These are phyloP conservation scores for Fusarium circinatum DNA, from an alignment of 2,329 filamentous ascomycete genomes.

Conservation along the genomic window DNA sequence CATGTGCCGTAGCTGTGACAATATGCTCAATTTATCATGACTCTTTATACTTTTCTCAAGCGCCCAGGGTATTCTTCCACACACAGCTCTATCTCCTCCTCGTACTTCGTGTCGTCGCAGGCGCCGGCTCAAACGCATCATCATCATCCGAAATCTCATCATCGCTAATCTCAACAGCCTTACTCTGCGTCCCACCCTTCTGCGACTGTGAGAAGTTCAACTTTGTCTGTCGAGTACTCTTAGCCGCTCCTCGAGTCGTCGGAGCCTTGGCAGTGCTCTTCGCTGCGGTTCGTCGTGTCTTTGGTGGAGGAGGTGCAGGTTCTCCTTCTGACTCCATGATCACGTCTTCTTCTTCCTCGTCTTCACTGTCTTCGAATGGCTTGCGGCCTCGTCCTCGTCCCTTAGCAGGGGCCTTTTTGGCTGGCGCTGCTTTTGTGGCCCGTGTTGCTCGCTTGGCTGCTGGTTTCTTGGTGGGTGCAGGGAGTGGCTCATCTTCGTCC, in stretches of 20 bases:
- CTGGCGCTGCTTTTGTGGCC: conserved; percentile 55
- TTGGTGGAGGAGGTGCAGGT: conserved; percentile 50
- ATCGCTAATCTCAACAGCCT: conserved; percentile 69
- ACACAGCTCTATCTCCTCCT: conserved; percentile 42
- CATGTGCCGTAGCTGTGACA: not conserved
- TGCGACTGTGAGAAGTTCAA: conserved; percentile 50
- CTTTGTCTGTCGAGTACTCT: conserved; percentile 47
- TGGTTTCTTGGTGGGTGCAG: conserved; percentile 46
- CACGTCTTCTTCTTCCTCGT: conserved; percentile 59
- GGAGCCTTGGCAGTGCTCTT: conserved; percentile 27
- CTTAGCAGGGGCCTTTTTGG: conserved; percentile 57
- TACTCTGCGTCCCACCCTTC: conserved; percentile 56
- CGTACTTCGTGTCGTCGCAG: conserved; percentile 48
- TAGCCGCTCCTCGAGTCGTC: conserved; percentile 30
- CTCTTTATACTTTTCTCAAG: not conserved
- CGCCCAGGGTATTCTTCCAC: conserved; percentile 12
- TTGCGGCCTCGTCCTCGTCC: conserved; percentile 56
- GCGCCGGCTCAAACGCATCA: conserved; percentile 67
- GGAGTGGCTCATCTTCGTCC: conserved; percentile 57
- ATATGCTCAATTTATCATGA: conserved; percentile 6
- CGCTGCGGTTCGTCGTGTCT: conserved; percentile 39
- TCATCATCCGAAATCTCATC: conserved; percentile 73
- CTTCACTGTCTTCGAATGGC: conserved; percentile 46
- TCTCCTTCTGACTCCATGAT: conserved; percentile 65
- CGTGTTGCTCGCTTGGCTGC: conserved; percentile 45